Conservation (phyloP, 2,329 filamentous ascomycete genomes). For the Exophiala mesophila region DNA sequence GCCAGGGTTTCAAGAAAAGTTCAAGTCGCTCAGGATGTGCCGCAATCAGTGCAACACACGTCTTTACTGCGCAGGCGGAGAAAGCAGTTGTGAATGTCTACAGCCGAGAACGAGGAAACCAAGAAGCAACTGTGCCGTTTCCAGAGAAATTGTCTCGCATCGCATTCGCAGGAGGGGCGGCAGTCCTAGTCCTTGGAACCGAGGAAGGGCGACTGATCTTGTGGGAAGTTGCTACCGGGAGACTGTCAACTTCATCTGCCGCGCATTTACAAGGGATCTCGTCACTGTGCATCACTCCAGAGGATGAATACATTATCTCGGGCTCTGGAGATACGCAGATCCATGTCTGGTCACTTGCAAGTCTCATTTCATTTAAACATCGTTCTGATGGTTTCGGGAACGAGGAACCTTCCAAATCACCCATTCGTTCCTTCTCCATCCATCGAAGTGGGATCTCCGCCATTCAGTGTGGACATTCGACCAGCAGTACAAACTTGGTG, state of each 20-base stretch:
- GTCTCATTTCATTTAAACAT: constrained; percentile 61
- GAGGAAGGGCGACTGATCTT: constrained; percentile 78
- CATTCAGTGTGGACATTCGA: constrained; percentile 59
- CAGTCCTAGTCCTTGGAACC: constrained; percentile 71
- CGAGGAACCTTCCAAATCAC: constrained; percentile 50
- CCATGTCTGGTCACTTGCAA: constrained; percentile 81
- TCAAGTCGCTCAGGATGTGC: constrained; percentile 73
- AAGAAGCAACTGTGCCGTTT: constrained; percentile 84
- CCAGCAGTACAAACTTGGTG: constrained; percentile 71
- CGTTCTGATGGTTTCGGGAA: constrained; percentile 44
- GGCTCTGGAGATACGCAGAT: constrained; percentile 69
- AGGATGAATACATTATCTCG: constrained; percentile 48
- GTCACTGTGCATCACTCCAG: constrained; percentile 64
- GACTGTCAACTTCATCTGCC: constrained; percentile 41
- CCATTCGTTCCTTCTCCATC: constrained; percentile 70
- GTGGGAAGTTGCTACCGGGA: constrained; percentile 72
- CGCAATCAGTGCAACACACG: constrained; percentile 72
- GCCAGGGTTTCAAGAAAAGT: constrained; percentile 85
- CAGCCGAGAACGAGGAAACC: constrained; percentile 72
- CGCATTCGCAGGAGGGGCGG: constrained; percentile 58
- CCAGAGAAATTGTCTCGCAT: constrained; percentile 79
- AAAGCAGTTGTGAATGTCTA: constrained; percentile 95
- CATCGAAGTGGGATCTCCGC: constrained; percentile 51
- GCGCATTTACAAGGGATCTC: constrained; percentile 55
- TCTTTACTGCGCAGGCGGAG: constrained; percentile 86